Evolutionary conservation across 148 eudicot genomes (phyloP).

Genomic region (Fagopyrum homotropicum): DNA sequence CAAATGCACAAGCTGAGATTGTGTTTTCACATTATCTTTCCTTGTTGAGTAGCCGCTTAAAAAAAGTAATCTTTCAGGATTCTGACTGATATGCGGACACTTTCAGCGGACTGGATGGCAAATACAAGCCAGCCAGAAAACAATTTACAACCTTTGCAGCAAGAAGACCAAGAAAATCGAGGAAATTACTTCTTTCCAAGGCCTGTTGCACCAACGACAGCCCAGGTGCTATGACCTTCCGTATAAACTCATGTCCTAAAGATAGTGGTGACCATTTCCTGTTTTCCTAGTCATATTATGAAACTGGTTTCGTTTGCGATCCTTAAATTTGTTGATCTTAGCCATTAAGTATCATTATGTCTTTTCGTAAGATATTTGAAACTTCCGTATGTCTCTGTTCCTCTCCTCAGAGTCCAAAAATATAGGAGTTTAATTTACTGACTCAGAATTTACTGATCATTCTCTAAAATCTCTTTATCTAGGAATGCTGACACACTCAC

Average conservation of each 20-base stretch:
- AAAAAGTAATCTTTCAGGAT: conserved; percentile 45
- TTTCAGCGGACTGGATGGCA: conserved; percentile 99
- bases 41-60: conserved; percentile 5
- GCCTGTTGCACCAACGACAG: conserved; percentile 95
- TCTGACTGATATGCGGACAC: conserved; percentile 98
- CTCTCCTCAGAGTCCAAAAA: not conserved
- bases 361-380: not conserved
- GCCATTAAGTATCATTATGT: not conserved
- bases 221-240: conserved; percentile 53
- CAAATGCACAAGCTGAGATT: not conserved
- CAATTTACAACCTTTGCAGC: conserved; percentile 59
- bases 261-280: not conserved
- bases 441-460: too few relatives aligned
- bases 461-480: not conserved
- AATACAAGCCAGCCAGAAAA: conserved; percentile 78
- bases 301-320: not conserved
- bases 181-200: conserved; percentile 82
- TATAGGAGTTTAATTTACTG: not conserved
- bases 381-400: not conserved
- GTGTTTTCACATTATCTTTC: not conserved
- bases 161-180: conserved; percentile 82
- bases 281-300: not conserved
- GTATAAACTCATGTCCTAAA: not conserved
- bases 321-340: not conserved
- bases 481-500: not conserved